phyloP scores from a whole-genome alignment of 2,329 filamentous ascomycete genomes.

The Pseudogymnoascus sp. region DNA sequence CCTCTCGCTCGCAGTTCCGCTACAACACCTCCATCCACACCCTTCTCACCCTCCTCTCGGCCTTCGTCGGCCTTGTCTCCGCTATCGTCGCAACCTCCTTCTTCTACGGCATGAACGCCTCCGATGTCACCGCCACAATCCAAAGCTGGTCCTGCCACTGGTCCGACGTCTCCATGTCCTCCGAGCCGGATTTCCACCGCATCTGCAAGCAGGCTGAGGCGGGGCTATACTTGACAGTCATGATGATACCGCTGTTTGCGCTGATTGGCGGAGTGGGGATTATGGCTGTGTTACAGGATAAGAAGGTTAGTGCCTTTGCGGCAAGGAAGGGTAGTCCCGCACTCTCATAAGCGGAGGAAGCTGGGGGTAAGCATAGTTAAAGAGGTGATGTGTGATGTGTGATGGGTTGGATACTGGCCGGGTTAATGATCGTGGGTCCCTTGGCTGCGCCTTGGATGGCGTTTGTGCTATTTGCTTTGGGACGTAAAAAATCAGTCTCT shows the following conservation, averaged over 20 bases:
- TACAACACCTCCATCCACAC: constrained; percentile 24
- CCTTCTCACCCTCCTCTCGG: constrained; percentile 30
- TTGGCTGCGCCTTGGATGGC: constrained; percentile 3
- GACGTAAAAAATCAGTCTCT: neutral
- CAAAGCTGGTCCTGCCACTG: constrained; percentile 59
- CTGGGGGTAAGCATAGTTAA: no score
- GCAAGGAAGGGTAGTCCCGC: constrained; percentile 27
- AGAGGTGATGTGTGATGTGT: neutral
- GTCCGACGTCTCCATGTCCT: constrained; percentile 43
- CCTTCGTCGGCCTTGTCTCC: constrained; percentile 37
- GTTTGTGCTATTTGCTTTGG: neutral
- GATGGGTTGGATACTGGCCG: neutral
- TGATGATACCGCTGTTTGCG: constrained; percentile 51
- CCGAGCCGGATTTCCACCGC: constrained; percentile 46
- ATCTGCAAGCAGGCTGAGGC: constrained; percentile 51
- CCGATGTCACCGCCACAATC: constrained; percentile 44
- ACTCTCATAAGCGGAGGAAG: constrained; percentile 20
- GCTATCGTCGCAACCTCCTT: constrained; percentile 47
- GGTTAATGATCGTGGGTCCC: constrained; percentile 1
- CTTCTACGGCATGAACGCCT: constrained; percentile 50
- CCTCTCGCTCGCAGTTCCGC: constrained; percentile 32
- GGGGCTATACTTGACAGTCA: constrained; percentile 45
- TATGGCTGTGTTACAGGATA: constrained; percentile 38
- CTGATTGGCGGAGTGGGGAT: constrained; percentile 36
- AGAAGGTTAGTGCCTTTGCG: constrained; percentile 27